Evolutionary conservation across 257 asterid species (phyloP).

Genomic region (Solanum tacnaense): DNA sequence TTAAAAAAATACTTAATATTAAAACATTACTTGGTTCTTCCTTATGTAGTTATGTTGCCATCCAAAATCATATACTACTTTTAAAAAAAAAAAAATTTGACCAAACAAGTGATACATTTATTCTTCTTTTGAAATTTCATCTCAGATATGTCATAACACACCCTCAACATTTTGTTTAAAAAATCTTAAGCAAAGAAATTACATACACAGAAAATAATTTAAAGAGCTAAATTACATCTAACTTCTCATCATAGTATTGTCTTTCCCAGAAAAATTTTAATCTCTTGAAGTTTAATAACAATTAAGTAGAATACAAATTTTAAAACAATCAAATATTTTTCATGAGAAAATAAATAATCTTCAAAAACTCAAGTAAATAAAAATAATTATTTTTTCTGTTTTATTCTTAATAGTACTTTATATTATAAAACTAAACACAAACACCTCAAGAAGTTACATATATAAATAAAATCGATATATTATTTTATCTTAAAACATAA

Average conservation of each 20-base stretch:
- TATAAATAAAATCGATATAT: too few species aligned
- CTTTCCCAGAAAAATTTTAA: too few species aligned
- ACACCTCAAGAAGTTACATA: not conserved
- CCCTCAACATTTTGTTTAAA: not conserved
- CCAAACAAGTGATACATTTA: not conserved
- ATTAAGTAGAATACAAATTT: not conserved
- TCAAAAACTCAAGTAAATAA: not conserved
- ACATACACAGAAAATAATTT: not conserved
- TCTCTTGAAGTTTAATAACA: not conserved
- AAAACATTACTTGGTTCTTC: too few species aligned
- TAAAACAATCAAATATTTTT: not conserved
- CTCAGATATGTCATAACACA: not conserved
- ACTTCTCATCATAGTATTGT: too few species aligned
- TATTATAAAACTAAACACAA: not conserved
- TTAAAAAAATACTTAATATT: too few species aligned
- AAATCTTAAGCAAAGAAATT: too few species aligned
- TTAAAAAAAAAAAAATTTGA: too few species aligned
- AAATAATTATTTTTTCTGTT: not conserved
- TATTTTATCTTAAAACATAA: too few species aligned
- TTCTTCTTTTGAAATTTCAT: not conserved
- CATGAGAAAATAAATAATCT: not conserved
- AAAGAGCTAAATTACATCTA: not conserved
- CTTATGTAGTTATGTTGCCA: too few species aligned
- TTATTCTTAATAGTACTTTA: too few species aligned
- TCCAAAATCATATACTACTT: too few species aligned